Evolutionary conservation across 2,329 filamentous ascomycete species (phyloP), one percentile per base, ranked within the genome.

Genomic region (Lasiodiplodia sp.): DNA sequence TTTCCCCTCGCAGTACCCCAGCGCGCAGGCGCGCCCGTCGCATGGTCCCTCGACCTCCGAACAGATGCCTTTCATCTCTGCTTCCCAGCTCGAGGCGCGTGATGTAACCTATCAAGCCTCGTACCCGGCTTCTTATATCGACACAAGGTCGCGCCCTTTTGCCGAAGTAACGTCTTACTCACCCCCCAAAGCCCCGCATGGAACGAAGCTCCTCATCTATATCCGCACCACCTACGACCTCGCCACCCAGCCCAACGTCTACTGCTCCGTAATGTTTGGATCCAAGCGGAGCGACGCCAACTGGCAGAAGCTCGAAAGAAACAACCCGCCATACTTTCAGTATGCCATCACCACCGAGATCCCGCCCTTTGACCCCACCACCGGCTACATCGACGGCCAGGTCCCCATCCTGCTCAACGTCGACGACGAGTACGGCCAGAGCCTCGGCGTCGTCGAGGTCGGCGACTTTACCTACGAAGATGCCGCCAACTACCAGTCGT

Each of bases 211-310:
- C 11, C 86, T 87, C 69, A 85, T 97, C 71, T 91, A 92, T 76
- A 87, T 97, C 37, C 89, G 90, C 65, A 91, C 91, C 53, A 86
- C 90, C 70, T 92, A 92, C 81, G 91, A 97, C 75, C 81, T 97
- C 70, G 68, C 87, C 90, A 79, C 86, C 84, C 38, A 85, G 85
- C 69, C 86, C 83, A 74, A 73, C 69, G 75, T 76, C 21, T 74
- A 83, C 76, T 89, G 92, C 74, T 90, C 83, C 71, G 80, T 97
- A 67, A 87, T 90, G 57, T 96, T 97, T 79, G 93, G 93, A n/a
- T 85, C 87, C n/a, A 88, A 91, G 74, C 90, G 90, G 78, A 91
- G 90, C 78, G 84, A 88, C 67, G 90, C 90, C 69, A 86, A 90
- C 68, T 84, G 94, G 28, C 85, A 87, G 56, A 90, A 90, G 76